phyloP scores from a whole-genome alignment of 768 basidiomycete species.

The Calvatia gigantea region DNA sequence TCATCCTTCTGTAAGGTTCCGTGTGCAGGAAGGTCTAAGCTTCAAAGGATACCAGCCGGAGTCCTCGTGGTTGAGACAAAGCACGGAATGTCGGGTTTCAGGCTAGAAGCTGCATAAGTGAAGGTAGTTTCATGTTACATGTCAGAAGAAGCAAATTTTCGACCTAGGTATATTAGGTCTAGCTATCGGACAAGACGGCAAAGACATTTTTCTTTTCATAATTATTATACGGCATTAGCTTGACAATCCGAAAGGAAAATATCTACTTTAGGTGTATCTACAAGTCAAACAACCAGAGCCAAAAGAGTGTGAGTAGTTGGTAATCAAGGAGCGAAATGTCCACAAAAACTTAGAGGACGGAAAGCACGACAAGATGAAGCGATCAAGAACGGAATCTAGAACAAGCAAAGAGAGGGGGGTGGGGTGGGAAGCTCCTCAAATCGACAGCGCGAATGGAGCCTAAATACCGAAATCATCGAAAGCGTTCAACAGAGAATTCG shows the following conservation, averaged over 20 bases:
- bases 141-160: too few species aligned
- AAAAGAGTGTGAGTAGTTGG: constrained; percentile 9
- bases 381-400: background rate
- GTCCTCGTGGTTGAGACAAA: too few species aligned
- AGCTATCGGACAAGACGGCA: background rate
- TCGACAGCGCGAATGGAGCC: background rate
- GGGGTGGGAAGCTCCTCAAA: background rate
- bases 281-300: background rate
- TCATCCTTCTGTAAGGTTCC: too few species aligned
- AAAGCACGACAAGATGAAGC: background rate
- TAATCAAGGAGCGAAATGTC: constrained; percentile 7
- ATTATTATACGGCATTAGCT: constrained; percentile 8
- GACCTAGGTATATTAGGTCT: background rate
- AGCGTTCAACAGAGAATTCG: constrained; percentile 4
- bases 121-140: too few species aligned
- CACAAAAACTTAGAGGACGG: background rate
- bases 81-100: too few species aligned
- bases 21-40: too few species aligned
- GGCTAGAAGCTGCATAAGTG: too few species aligned
- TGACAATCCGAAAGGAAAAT: background rate
- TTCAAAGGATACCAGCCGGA: too few species aligned
- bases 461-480: background rate
- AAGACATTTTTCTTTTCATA: constrained; percentile 1
- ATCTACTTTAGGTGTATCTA: constrained; percentile 1
- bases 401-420: background rate